These are phyloP conservation scores for Parastagonospora nodorum DNA, from an alignment of 2,329 filamentous ascomycete genomes.

Conservation along the genomic window DNA sequence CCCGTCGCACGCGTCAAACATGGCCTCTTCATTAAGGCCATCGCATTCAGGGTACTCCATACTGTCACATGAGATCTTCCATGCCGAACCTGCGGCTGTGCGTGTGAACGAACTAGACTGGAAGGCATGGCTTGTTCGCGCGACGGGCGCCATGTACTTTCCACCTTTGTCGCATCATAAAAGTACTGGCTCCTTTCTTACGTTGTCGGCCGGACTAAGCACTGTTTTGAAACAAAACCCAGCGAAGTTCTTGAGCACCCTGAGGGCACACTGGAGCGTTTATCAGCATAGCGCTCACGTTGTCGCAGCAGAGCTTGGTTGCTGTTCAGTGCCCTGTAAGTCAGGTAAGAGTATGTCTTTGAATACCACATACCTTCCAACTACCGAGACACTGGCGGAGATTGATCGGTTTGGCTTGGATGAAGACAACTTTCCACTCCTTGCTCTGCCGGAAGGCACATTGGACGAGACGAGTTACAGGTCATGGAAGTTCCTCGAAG, in stretches of 20 bases:
- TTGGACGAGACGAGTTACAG: slow-evolving; percentile 1
- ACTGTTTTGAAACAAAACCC: slow-evolving; percentile 4
- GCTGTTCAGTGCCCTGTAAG: slow-evolving; percentile 10
- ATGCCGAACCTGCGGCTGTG: background rate
- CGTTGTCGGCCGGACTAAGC: slow-evolving; percentile 9
- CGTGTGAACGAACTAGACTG: slow-evolving; percentile 5
- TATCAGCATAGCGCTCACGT: slow-evolving; percentile 7
- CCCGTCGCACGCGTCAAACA: too few relatives aligned
- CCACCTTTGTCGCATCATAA: slow-evolving; percentile 13
- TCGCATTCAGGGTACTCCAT: too few relatives aligned
- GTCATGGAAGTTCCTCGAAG: slow-evolving; percentile 20
- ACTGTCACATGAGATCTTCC: background rate
- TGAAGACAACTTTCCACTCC: slow-evolving; percentile 4
- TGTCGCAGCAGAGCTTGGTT: background rate
- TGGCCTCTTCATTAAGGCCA: too few relatives aligned
- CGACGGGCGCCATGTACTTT: slow-evolving; percentile 11
- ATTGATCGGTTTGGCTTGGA: background rate
- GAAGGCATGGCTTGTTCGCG: slow-evolving; percentile 14
- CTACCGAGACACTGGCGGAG: slow-evolving; percentile 1
- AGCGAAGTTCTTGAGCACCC: slow-evolving; percentile 12
- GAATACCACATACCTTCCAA: slow-evolving; percentile 13
- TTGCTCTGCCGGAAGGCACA: slow-evolving; percentile 2
- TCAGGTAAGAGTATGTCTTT: background rate
- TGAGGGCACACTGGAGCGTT: slow-evolving; percentile 19
- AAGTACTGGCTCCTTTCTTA: too few relatives aligned